Evolutionary conservation across 2,329 filamentous ascomycete species (phyloP), one percentile per base, ranked within the genome.

Genomic region (Clonostachys rhizophaga): DNA sequence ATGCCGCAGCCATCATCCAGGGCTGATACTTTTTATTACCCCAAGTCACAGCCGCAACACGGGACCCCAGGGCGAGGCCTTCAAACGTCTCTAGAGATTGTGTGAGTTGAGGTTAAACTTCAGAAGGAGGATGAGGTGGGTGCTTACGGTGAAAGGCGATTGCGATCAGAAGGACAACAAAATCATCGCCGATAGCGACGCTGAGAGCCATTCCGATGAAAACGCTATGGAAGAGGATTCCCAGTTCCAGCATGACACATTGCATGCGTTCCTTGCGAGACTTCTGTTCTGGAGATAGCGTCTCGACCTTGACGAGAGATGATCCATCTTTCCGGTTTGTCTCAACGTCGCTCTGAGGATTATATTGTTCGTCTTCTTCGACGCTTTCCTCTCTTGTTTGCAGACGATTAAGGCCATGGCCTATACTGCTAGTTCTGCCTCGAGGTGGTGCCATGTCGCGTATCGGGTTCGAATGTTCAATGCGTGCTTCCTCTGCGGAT

Each of bases 151-250:
- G 88, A 64, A 91, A 91, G 45, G 79, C 78, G 55, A 92, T 90
- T 44, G 88, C 88, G 42, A 91, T 76, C 2, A 91, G 75, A 49
- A 92, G 82, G n/a, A 91, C 83, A 46, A 89, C 75, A 57, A 92
- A 92, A 5, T 85, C 80, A 9, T 84, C 83, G 1, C 87, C 87
- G 1, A 86, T 86, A 4, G 87, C 84, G 8, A 92, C 87, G 34
- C 85, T 89, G 40, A 92, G 75, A 5, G 88, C 86, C 86, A 91
- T 91, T 50, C 88, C 88, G 54, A 92, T 91, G 59, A 92, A 92
- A 50, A 91, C 74, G 59, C 83, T 87, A 55, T 67, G 65, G 47
- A 67, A 67, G 41, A 67, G 55, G 54, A 91, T 91, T 30, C 88
- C 88, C 30, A 87, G 84, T 68, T 92, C 88, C 14, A 91, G 77